Percentiles rank a stretch among this genome's conserved stretches.
phyloP scores from a whole-genome alignment of 1,284 basidiomycete genomes.

The Boletus smithii region DNA sequence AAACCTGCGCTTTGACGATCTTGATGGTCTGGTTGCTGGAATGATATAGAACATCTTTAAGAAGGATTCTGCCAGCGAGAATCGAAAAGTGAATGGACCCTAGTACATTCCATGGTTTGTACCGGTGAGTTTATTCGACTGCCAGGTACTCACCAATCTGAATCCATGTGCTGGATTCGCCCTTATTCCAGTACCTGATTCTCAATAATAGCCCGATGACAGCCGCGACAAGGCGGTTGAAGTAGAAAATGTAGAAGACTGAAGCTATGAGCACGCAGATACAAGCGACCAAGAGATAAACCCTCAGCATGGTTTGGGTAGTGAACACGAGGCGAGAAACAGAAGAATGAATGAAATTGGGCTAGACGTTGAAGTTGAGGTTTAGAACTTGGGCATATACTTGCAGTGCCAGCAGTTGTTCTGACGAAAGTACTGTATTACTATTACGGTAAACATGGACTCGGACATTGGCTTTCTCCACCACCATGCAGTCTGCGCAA shows the following conservation, averaged over 20 bases:
- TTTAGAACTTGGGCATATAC: conserved; percentile 11
- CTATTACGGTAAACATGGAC: neutral
- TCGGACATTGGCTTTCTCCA: neutral
- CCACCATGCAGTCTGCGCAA: conserved; percentile 24
- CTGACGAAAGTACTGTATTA: no score
- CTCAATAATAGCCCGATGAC: conserved; percentile 60
- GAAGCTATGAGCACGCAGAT: conserved; percentile 68
- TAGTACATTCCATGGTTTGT: conserved; percentile 5
- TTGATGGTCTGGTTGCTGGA: conserved; percentile 86
- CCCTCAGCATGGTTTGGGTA: conserved; percentile 47
- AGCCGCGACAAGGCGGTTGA: conserved; percentile 78
- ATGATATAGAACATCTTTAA: conserved; percentile 85
- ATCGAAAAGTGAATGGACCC: conserved; percentile 90
- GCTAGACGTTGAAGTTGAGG: neutral
- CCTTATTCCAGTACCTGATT: conserved; percentile 68
- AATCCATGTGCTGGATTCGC: conserved; percentile 68
- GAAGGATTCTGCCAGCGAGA: conserved; percentile 79
- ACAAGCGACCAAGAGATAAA: conserved; percentile 66
- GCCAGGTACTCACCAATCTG: conserved; percentile 58
- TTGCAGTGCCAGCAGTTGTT: neutral
- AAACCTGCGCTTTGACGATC: conserved; percentile 78
- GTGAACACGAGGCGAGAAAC: no score
- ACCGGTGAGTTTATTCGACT: neutral
- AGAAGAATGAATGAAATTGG: neutral
- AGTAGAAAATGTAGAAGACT: conserved; percentile 85